Evolutionary conservation across 441 rosid genomes (phyloP).

Genomic region (Adansonia grandidieri): DNA sequence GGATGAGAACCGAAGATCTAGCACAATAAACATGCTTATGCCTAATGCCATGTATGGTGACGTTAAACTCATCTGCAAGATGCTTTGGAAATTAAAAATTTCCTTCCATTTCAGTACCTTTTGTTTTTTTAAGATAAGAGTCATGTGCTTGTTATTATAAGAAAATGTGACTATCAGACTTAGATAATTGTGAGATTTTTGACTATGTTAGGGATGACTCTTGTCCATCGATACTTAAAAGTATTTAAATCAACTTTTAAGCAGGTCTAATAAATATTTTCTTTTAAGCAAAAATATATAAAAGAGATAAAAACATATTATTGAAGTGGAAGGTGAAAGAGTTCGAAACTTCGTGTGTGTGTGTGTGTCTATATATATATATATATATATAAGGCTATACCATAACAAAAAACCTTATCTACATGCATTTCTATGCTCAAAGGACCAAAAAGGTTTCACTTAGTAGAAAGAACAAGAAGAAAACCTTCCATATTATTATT

Average conservation of each 20-base stretch:
- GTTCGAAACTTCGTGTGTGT: not conserved
- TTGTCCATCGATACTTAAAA: constrained; percentile 21
- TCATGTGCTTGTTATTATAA: constrained; percentile 19
- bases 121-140: not conserved
- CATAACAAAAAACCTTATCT: not conserved
- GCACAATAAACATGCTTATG: constrained; percentile 9
- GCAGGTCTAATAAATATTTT: too few species aligned
- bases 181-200: constrained; percentile 23
- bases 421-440: not conserved
- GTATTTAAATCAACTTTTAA: too few species aligned
- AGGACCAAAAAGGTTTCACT: not conserved
- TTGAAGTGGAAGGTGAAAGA: not conserved
- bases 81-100: not conserved
- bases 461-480: not conserved
- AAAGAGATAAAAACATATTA: too few species aligned
- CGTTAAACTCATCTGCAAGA: constrained; percentile 24
- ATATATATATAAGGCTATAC: not conserved
- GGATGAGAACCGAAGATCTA: constrained; percentile 16
- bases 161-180: not conserved
- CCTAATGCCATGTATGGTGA: not conserved
- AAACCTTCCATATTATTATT: not conserved
- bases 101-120: not conserved
- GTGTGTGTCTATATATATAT: too few species aligned
- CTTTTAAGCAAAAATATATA: not conserved
- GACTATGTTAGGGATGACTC: constrained; percentile 31